These are phyloP conservation scores for Linderina pennispora DNA, from an alignment of 192 early-diverging fungal genomes.

Conservation along the genomic window DNA sequence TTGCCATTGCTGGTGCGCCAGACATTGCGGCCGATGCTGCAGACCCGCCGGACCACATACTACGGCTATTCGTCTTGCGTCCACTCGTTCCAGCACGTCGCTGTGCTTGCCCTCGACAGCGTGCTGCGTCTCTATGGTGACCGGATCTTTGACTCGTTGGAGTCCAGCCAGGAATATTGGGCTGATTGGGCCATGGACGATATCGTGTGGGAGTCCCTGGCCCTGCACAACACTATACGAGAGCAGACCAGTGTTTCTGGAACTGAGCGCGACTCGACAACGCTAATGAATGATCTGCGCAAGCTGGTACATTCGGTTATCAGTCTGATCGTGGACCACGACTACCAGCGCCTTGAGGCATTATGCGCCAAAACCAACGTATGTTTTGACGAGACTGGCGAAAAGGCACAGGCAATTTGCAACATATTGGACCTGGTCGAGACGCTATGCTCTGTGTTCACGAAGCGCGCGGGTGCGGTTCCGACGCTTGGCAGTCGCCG, in stretches of 20 bases:
- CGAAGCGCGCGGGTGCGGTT: slow-evolving; percentile 5
- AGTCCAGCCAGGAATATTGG: background rate
- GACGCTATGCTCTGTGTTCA: slow-evolving; percentile 26
- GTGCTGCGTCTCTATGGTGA: slow-evolving; percentile 28
- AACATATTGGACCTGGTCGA: slow-evolving; percentile 5
- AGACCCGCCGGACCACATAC: slow-evolving; percentile 4
- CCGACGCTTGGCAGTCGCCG: slow-evolving; percentile 3
- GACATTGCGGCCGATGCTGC: slow-evolving; percentile 28
- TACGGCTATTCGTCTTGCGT: slow-evolving; percentile 7
- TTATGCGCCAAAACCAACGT: background rate
- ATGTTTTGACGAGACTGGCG: background rate
- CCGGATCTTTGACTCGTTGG: background rate
- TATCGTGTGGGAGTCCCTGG: slow-evolving; percentile 37
- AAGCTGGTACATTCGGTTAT: slow-evolving; percentile 19
- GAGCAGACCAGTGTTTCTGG: background rate
- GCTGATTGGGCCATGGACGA: slow-evolving; percentile 15
- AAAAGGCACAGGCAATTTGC: background rate
- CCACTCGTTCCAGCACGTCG: slow-evolving; percentile 16
- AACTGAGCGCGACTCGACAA: background rate
- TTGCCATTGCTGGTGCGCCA: slow-evolving; percentile 9
- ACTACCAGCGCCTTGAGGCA: background rate
- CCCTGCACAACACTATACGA: slow-evolving; percentile 12
- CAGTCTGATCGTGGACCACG: background rate
- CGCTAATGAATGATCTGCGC: slow-evolving; percentile 6
- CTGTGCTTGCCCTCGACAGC: slow-evolving; percentile 27